These are phyloP conservation scores for Calonectria pauciramosa DNA, from an alignment of 2,329 filamentous ascomycete genomes.

Conservation along the genomic window DNA sequence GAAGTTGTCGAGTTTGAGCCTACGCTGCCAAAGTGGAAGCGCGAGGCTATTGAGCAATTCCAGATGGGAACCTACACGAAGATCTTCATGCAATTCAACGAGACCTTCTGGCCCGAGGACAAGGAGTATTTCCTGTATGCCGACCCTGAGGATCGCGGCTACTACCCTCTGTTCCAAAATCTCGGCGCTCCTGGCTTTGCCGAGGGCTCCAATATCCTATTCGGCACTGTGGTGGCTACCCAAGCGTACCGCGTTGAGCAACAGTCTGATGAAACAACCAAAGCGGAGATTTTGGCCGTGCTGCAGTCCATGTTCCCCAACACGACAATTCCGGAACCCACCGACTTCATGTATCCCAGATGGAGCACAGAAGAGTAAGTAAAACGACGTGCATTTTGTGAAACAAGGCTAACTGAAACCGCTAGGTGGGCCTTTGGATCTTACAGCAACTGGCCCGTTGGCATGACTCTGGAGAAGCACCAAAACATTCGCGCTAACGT, in stretches of 20 bases:
- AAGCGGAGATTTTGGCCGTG: constrained; percentile 68
- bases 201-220: constrained; percentile 73
- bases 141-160: constrained; percentile 56
- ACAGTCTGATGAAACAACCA: constrained; percentile 70
- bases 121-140: constrained; percentile 62
- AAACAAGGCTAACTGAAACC: constrained; percentile 10
- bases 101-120: constrained; percentile 73
- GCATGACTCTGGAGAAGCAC: constrained; percentile 74
- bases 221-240: constrained; percentile 71
- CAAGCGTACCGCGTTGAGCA: constrained; percentile 71
- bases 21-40: constrained; percentile 73
- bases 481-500: constrained; percentile 77
- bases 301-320: constrained; percentile 73
- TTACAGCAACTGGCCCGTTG: constrained; percentile 77
- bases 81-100: constrained; percentile 77
- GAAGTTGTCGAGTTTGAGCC: constrained; percentile 71
- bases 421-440: constrained; percentile 66
- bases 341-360: constrained; percentile 69
- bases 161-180: constrained; percentile 74
- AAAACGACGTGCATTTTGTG: too few relatives aligned
- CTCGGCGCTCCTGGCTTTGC: constrained; percentile 70
- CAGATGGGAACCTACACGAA: constrained; percentile 81
- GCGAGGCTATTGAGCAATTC: constrained; percentile 73
- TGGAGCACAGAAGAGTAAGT: constrained; percentile 45
- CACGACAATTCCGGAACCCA: constrained; percentile 69